Percentiles rank a stretch among this genome's conserved stretches.
Conservation (phyloP, 2,329 filamentous ascomycete species). For the Dactylellina cionopaga region DNA sequence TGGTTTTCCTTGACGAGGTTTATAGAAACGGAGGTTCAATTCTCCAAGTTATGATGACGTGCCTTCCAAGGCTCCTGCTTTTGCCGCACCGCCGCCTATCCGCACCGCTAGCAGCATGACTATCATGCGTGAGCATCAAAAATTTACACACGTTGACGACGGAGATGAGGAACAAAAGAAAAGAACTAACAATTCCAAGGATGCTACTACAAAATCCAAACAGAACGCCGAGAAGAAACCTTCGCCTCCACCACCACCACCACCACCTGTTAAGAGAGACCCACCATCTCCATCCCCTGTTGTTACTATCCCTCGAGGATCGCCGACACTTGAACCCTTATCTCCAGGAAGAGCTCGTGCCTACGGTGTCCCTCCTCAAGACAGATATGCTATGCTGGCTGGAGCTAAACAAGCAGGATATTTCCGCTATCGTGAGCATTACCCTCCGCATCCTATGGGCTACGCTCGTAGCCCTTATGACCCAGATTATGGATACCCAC, state of each 20-base stretch:
- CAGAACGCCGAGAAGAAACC: conserved; percentile 19
- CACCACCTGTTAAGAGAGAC: conserved; percentile 32
- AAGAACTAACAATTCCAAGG: conserved; percentile 27
- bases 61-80: conserved; percentile 11
- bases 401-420: conserved; percentile 34
- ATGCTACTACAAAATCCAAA: neutral
- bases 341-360: conserved; percentile 36
- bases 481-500: conserved; percentile 29
- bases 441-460: conserved; percentile 32
- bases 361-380: conserved; percentile 25
- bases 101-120: conserved; percentile 21
- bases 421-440: conserved; percentile 43
- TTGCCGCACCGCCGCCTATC: conserved; percentile 23
- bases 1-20: no score
- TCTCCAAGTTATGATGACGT: conserved; percentile 43
- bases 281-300: conserved; percentile 38
- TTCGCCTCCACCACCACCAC: conserved; percentile 13
- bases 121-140: conserved; percentile 29
- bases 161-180: conserved; percentile 37
- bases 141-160: conserved; percentile 30
- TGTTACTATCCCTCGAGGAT: conserved; percentile 40
- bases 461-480: conserved; percentile 45
- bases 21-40: conserved; percentile 41
- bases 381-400: conserved; percentile 21
- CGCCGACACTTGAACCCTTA: conserved; percentile 37